These are phyloP conservation scores for Carex myosuroides DNA, from an alignment of 176 grass and related monocot genomes.

Conservation along the genomic window DNA sequence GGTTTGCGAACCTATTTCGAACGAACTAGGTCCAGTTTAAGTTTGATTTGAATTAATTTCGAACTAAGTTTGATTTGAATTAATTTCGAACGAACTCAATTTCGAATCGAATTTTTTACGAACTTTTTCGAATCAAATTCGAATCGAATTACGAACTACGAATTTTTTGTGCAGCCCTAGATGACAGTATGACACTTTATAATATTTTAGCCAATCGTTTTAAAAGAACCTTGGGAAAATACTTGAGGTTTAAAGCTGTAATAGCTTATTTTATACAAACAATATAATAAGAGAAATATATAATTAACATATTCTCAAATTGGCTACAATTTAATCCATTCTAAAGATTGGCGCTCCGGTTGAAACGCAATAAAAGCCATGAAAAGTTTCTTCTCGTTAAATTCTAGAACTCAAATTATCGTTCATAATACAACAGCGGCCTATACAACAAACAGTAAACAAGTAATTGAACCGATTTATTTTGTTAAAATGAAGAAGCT, in stretches of 20 bases:
- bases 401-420: not conserved
- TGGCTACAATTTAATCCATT: not conserved
- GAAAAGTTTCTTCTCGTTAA: no score
- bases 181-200: no score
- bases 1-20: no score
- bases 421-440: not conserved
- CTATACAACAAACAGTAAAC: not conserved
- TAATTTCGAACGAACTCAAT: no score
- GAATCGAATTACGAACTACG: no score
- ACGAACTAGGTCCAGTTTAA: no score
- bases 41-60: no score
- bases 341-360: not conserved
- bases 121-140: no score
- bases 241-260: not conserved
- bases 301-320: not conserved
- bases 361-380: no score
- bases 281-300: not conserved
- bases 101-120: no score
- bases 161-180: no score
- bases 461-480: not conserved
- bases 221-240: not conserved
- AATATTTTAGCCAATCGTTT: not conserved
- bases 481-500: constrained; percentile 13
- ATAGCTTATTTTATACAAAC: not conserved
- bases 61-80: no score